A percentile compares a stretch with the other conserved stretches of the same genome.
Conservation (phyloP, 805 yeast genomes). For the Wickerhamomyces tratensis region DNA sequence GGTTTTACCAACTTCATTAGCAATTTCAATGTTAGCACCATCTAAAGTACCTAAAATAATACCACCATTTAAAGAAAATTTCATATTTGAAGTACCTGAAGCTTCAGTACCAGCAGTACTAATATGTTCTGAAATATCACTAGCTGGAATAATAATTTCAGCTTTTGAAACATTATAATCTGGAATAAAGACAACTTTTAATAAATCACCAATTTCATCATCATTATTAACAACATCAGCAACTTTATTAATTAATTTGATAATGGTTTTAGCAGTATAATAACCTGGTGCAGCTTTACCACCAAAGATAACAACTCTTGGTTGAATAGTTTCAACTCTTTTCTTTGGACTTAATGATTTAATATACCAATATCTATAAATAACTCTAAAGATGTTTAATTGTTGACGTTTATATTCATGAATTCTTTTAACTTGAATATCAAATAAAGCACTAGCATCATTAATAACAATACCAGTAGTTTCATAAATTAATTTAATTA, state of each 20-base stretch:
- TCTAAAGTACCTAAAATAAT: constrained; percentile 91
- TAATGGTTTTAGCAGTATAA: constrained; percentile 87
- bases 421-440: constrained; percentile 88
- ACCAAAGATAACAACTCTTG: constrained; percentile 79
- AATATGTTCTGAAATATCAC: constrained; percentile 86
- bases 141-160: constrained; percentile 81
- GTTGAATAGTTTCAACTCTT: constrained; percentile 46
- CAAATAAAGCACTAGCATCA: constrained; percentile 71
- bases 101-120: constrained; percentile 98
- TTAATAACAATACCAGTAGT: constrained; percentile 47
- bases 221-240: constrained; percentile 76
- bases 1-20: constrained; percentile 79
- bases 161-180: constrained; percentile 94
- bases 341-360: constrained; percentile 59
- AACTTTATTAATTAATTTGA: constrained; percentile 76
- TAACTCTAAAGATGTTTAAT: constrained; percentile 82
- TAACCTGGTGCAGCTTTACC: constrained; percentile 99
- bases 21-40: constrained; percentile 93
- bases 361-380: constrained; percentile 70
- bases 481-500: constrained; percentile 57
- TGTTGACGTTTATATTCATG: constrained; percentile 97
- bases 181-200: constrained; percentile 83
- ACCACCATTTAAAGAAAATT: constrained; percentile 90
- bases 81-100: constrained; percentile 94
- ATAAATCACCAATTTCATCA: constrained; percentile 58